Evolutionary conservation across 441 rosid genomes (phyloP), one percentile per base, ranked within the genome.

Genomic region (Gossypium gossypioides): DNA sequence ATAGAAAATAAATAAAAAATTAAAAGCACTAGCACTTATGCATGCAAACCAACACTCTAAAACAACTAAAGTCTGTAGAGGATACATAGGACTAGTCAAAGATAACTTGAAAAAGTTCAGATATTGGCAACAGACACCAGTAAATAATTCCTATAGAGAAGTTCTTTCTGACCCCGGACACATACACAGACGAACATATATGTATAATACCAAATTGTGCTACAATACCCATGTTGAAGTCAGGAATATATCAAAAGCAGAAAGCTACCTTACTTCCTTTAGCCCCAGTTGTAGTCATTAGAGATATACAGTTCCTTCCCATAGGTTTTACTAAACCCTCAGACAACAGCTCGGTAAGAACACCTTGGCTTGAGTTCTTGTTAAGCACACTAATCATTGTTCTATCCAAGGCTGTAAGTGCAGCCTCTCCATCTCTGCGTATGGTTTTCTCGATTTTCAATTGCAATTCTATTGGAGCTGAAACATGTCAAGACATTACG

Each of bases 201-300:
- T 6, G 9, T 42, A 64, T 2, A 64, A 21, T 2, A 13, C 12
- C 68, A 46, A 12, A 65, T 24, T 46, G 29, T 13, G 56, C 56
- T 66, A 66, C 34, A 13, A 58, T 10, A 71, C 15, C 69, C 61
- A 52, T 52, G 60, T 16, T 1, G 46, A 59, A 8, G 21, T 73
- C 29, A 51, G 59, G 46, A 56, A 13, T 78, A 72, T 42, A 57
- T 25, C 3, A 34, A 34, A 40, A 25, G 42, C 18, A 16, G 79
- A 77, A 81, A 79, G 83, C 76, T 80, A 96, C 99, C 96, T 85
- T 90, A 76, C 98, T 92, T 48, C 99, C 99, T 84, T 96, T 96
- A 75, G 99, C 99, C 69, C 99, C 99, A 75, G 98, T 89, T 55
- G 90, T 90, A 16, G 99, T 96, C 99, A 96, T 96, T 61, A 96